phyloP scores from a whole-genome alignment of 2,329 filamentous ascomycete species.

The Cladobotryum mycophilum region DNA sequence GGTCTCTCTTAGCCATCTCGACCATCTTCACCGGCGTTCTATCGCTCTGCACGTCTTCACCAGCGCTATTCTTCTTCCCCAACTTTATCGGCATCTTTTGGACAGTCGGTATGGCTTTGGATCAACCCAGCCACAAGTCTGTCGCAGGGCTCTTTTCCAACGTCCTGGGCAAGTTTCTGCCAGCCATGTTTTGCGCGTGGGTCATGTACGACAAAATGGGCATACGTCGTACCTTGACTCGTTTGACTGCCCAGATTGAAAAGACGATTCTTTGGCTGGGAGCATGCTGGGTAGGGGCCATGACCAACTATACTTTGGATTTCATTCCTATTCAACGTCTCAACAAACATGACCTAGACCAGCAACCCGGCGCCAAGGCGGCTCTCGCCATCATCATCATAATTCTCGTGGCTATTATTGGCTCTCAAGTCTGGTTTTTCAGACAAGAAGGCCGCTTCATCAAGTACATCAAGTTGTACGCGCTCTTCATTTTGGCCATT shows the following conservation, averaged over 20 bases:
- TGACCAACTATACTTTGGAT: conserved; percentile 94
- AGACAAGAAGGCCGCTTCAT: conserved; percentile 77
- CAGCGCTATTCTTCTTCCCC: conserved; percentile 77
- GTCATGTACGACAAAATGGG: conserved; percentile 83
- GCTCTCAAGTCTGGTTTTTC: conserved; percentile 78
- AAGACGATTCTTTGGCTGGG: conserved; percentile 89
- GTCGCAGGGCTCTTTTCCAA: conserved; percentile 69
- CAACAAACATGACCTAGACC: conserved; percentile 80
- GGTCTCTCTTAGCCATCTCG: conserved; percentile 77
- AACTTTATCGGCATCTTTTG: conserved; percentile 79
- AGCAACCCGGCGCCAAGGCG: conserved; percentile 81
- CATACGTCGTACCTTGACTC: conserved; percentile 62
- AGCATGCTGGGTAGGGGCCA: conserved; percentile 79
- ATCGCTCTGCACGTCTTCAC: conserved; percentile 74
- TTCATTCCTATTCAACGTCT: conserved; percentile 89
- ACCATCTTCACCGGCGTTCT: conserved; percentile 71
- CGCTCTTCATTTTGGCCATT: conserved; percentile 59
- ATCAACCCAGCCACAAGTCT: conserved; percentile 65
- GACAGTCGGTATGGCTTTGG: conserved; percentile 83
- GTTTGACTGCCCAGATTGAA: conserved; percentile 76
- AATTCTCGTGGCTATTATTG: conserved; percentile 59
- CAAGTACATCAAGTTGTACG: conserved; percentile 72
- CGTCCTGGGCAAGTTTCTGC: conserved; percentile 74
- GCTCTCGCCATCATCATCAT: conserved; percentile 75
- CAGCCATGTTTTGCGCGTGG: conserved; percentile 79